Evolutionary conservation across 257 asterid genomes (phyloP).

Genomic region (Solanum stenotomum): DNA sequence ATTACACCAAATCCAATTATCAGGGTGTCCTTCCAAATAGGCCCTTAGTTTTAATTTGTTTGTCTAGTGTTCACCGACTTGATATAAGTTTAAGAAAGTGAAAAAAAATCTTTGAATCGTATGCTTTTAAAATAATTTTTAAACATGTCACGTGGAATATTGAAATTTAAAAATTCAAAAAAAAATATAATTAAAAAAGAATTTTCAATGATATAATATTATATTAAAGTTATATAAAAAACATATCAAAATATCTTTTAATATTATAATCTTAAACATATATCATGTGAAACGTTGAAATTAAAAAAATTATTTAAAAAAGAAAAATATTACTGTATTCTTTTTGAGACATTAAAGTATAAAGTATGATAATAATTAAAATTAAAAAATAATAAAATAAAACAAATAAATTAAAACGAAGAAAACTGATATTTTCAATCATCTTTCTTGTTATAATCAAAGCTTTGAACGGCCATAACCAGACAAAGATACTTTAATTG

Average conservation of each 20-base stretch:
- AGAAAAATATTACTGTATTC: too few relatives aligned
- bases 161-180: too few relatives aligned
- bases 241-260: background rate
- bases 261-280: background rate
- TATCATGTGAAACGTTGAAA: background rate
- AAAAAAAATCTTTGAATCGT: background rate
- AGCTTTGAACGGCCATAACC: background rate
- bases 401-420: background rate
- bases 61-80: background rate
- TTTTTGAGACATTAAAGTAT: background rate
- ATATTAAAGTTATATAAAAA: background rate
- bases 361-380: background rate
- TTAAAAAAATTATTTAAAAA: background rate
- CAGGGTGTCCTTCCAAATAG: too few relatives aligned
- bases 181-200: background rate
- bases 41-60: background rate
- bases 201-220: background rate
- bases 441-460: background rate
- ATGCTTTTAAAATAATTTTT: too few relatives aligned
- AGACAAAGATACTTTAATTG: background rate
- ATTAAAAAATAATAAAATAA: rapidly evolving
- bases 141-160: too few relatives aligned
- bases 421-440: background rate
- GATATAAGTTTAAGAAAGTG: too few relatives aligned
- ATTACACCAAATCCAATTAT: too few relatives aligned